phyloP scores from a whole-genome alignment of 2,329 filamentous ascomycete genomes.

The Cercospora citrullina region DNA sequence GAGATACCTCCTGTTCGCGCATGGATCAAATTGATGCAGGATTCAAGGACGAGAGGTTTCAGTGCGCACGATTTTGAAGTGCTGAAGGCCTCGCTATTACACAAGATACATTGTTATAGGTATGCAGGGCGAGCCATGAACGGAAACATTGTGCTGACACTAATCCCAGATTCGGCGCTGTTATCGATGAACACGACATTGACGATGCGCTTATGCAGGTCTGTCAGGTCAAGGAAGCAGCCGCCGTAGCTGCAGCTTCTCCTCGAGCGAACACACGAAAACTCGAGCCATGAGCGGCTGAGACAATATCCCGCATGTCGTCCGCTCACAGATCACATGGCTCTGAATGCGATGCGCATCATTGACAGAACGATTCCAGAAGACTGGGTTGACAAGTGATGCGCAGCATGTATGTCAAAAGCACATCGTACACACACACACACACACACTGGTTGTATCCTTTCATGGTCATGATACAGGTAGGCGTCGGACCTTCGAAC shows the following conservation, averaged over 20 bases:
- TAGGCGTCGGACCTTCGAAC: not conserved
- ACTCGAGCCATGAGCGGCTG: constrained; percentile 1
- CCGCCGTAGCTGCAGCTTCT: constrained; percentile 11
- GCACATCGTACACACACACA: not conserved
- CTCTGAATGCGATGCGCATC: not conserved
- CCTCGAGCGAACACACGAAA: not conserved
- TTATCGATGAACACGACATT: constrained; percentile 26
- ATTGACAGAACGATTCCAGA: not conserved
- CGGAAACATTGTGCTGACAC: not conserved
- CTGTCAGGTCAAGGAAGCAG: constrained; percentile 20
- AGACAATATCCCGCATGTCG: not conserved
- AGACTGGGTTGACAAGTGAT: not conserved
- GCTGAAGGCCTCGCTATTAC: constrained; percentile 22
- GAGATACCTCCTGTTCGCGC: constrained; percentile 29
- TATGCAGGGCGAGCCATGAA: not conserved
- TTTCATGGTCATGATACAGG: not conserved
- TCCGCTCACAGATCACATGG: not conserved
- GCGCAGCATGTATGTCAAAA: not conserved
- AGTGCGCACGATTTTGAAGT: constrained; percentile 21
- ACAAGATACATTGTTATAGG: constrained; percentile 30
- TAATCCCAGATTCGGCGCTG: constrained; percentile 24
- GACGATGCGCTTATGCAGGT: constrained; percentile 21
- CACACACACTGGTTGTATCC: not conserved
- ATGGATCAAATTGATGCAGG: constrained; percentile 28
- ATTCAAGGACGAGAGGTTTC: constrained; percentile 19